phyloP scores from a whole-genome alignment of 345 rosid genomes.

The Populus simonii region DNA sequence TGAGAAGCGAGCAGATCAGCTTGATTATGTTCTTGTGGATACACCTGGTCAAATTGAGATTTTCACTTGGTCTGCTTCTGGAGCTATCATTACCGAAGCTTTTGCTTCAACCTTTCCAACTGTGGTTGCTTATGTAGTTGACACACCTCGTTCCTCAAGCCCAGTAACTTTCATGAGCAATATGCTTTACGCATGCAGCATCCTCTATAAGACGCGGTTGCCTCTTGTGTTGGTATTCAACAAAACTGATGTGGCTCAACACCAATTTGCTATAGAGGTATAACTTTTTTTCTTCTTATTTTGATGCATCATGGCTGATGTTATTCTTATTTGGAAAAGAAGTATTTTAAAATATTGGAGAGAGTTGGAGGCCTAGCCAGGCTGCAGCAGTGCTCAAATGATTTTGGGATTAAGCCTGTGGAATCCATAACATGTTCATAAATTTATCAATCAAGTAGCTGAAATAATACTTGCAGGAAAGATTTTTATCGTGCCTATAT shows the following conservation, averaged over 20 bases:
- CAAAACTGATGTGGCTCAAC: constrained; percentile 79
- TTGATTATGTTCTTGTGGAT: constrained; percentile 83
- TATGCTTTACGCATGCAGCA: constrained; percentile 87
- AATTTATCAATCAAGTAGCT: background rate
- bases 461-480: background rate
- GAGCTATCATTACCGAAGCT: constrained; percentile 86
- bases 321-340: background rate
- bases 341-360: background rate
- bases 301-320: background rate
- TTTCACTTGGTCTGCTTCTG: constrained; percentile 92
- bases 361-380: background rate
- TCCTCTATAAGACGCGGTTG: constrained; percentile 73
- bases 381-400: background rate
- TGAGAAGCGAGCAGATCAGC: constrained; percentile 81
- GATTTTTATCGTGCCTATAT: background rate
- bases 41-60: constrained; percentile 94
- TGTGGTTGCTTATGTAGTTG: constrained; percentile 65
- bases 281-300: background rate
- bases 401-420: background rate
- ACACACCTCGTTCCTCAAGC: constrained; percentile 75
- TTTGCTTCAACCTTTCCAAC: constrained; percentile 89
- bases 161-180: constrained; percentile 83
- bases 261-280: constrained; percentile 83
- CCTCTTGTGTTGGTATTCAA: constrained; percentile 79
- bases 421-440: background rate